Evolutionary conservation across 805 yeast species (phyloP), one percentile per base, ranked within the genome.

Genomic region (Cyberlindnera veronae): DNA sequence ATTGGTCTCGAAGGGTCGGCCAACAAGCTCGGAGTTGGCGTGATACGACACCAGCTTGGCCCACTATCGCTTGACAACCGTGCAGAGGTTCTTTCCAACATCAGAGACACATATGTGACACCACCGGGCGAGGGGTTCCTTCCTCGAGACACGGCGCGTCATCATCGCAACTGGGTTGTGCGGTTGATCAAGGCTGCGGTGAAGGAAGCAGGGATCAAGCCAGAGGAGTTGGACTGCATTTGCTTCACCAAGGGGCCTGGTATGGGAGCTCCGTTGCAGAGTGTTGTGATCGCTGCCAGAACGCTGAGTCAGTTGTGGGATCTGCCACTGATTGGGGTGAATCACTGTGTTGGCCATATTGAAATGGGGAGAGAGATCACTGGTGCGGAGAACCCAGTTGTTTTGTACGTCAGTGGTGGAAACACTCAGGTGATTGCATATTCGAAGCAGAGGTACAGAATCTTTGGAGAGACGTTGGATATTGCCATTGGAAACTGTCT

Each of bases 351-450:
- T 27, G 99, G 99, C 1, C 99, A 93, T 62, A 93, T 93, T 46
- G 99, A 93, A 61, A 93, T 93, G 99, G 99, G 99, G 11, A 70
- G 99, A 45, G 98, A 91, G 57, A 91, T 93, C 57, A 93, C 99
- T 0, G 95, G 93, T n/a, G 98, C 98, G 0, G 73, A 71, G n/a
- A 91, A 93, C 57, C 99, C 99, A 0, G 98, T 93, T 35, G 99
- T 93, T 9, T 68, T 93, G 38, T 93, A 93, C 56, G 99, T 93
- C 10, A 86, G 96, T 61, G 99, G 99, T 13, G 99, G 99, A 38
- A 93, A 93, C 62, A 93, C 99, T 2, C 99, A 93, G 61, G 95
- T 93, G 16, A 93, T 93, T 60, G 99, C 99, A 2, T 93, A 93
- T 61, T 85, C 96, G 4, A 84, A 84, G 51, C 96, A 91, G 57